Base-by-base conservation (phyloP, 768 basidiomycete genomes). In the Pleurotus pulmonarius region DNA sequence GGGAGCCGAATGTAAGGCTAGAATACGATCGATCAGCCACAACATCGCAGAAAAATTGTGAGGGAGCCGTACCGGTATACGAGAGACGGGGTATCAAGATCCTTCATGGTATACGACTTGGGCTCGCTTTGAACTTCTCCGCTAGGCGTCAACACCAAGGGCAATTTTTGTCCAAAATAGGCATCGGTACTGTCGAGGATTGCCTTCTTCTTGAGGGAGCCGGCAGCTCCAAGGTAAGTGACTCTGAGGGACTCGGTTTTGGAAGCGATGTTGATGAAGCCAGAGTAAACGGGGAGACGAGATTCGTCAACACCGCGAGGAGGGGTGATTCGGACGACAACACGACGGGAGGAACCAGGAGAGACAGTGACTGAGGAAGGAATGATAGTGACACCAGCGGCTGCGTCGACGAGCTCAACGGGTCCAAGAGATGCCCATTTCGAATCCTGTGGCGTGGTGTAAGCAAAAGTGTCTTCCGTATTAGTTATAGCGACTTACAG, bases 241-340 rank as follows among this genome's bases (percentile, higher is more conserved):
- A 77, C 73, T 26, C 77, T 72, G 48, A 70, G 66, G 8, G 63
- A 73, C 55, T 79, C 74, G 11, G 64, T 60, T 6, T 66, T 64
- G 29, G 69, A 74, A 43, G 69, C 69, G 18, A 79, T 61, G 55
- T 79, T 71, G 39, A 87, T 80, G 72, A 76, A 84, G 5, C 85
- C 85, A 29, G 81, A 82, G 69, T 79, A 85, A 55, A 85, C 73
- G 18, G 85, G 85, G 67, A 82, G 77, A 2, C 76, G 71, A 25
- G 73, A 65, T 25, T 79, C 70, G 56, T 82, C 69, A 11, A 75
- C 69, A 1, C 48, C 48, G 24, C 39, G 34, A 20, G 51, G 51
- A 53, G 51, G 51, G 37, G 51, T 22, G 24, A 53, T 40, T 8
- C 51, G 37, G 24, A 53, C 39, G 51, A 53, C 11, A n/a, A 41